Evolutionary conservation across 2,329 filamentous ascomycete species (phyloP).

Genomic region (Pseudogymnoascus sp.): DNA sequence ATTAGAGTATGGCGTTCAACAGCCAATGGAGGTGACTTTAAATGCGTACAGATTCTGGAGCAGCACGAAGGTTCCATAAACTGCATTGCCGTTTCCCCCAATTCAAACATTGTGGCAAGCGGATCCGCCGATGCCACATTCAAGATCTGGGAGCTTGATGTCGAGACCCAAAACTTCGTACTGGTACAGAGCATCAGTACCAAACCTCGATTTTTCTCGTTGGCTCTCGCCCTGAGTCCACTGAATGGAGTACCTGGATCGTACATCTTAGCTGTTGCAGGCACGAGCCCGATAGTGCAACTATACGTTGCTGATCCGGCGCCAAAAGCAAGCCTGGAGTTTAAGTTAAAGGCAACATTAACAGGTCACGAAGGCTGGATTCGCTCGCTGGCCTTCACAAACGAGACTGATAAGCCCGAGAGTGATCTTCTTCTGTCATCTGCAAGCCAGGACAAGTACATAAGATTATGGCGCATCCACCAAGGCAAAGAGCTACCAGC

Average conservation of each 20-base stretch:
- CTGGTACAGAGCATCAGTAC: constrained; percentile 64
- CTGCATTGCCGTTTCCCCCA: constrained; percentile 41
- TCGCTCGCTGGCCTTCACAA: constrained; percentile 70
- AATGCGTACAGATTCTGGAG: constrained; percentile 45
- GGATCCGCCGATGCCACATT: constrained; percentile 73
- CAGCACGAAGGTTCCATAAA: constrained; percentile 73
- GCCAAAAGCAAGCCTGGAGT: constrained; percentile 36
- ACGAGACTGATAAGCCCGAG: constrained; percentile 44
- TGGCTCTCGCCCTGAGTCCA: constrained; percentile 61
- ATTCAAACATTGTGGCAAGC: constrained; percentile 53
- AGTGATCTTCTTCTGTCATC: constrained; percentile 79
- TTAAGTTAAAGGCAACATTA: constrained; percentile 67
- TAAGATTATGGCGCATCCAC: constrained; percentile 84
- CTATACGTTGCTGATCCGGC: constrained; percentile 55
- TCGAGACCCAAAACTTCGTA: constrained; percentile 34
- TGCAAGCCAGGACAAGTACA: constrained; percentile 95
- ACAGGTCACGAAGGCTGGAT: constrained; percentile 94
- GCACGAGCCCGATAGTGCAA: constrained; percentile 75
- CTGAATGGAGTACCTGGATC: constrained; percentile 44
- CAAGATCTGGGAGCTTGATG: constrained; percentile 57
- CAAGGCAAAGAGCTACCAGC: constrained; percentile 57
- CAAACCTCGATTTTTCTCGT: constrained; percentile 71
- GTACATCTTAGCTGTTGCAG: constrained; percentile 71
- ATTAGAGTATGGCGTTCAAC: constrained; percentile 62
- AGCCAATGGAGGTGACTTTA: constrained; percentile 24